Conservation (phyloP, 768 basidiomycete genomes). For the Glaciozyma antarctica region DNA sequence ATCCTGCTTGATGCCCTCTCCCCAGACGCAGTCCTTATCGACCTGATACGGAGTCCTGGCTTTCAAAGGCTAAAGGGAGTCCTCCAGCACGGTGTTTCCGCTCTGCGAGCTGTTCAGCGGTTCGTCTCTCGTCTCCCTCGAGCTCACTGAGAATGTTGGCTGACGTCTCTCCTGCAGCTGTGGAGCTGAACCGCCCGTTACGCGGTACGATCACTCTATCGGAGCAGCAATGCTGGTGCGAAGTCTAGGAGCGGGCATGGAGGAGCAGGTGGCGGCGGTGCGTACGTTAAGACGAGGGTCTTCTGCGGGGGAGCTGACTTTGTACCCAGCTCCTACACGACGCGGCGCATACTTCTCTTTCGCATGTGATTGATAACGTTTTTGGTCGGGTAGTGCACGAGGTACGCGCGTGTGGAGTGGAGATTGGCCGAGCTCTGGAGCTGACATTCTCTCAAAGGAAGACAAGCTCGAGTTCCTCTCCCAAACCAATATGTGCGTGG, state of each 20-base stretch:
- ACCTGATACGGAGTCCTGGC: neutral
- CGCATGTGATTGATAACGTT: slow-evolving; percentile 20
- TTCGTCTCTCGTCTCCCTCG: neutral
- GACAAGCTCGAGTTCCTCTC: slow-evolving; percentile 21
- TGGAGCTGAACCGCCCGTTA: slow-evolving; percentile 7
- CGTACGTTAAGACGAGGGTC: neutral
- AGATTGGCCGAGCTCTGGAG: too few species aligned
- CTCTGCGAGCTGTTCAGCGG: neutral
- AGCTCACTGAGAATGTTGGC: too few species aligned
- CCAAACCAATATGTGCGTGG: slow-evolving; percentile 1
- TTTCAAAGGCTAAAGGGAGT: slow-evolving; percentile 12
- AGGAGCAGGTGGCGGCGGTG: slow-evolving; percentile 27
- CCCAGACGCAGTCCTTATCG: neutral
- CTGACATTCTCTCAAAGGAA: neutral
- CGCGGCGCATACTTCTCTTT: slow-evolving; percentile 18
- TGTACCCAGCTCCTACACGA: neutral
- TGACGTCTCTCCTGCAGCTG: too few species aligned
- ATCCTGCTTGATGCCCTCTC: too few species aligned
- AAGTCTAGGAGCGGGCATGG: slow-evolving; percentile 9
- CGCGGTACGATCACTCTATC: slow-evolving; percentile 22
- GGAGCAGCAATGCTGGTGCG: slow-evolving; percentile 27
- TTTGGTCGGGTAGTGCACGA: slow-evolving; percentile 30
- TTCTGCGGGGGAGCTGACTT: neutral
- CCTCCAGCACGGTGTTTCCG: slow-evolving; percentile 24
- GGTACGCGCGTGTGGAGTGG: neutral